A percentile compares a stretch with the other conserved stretches of the same genome.
Conservation (phyloP, 441 rosid genomes). For the Cnidoscolus chayamansa region DNA sequence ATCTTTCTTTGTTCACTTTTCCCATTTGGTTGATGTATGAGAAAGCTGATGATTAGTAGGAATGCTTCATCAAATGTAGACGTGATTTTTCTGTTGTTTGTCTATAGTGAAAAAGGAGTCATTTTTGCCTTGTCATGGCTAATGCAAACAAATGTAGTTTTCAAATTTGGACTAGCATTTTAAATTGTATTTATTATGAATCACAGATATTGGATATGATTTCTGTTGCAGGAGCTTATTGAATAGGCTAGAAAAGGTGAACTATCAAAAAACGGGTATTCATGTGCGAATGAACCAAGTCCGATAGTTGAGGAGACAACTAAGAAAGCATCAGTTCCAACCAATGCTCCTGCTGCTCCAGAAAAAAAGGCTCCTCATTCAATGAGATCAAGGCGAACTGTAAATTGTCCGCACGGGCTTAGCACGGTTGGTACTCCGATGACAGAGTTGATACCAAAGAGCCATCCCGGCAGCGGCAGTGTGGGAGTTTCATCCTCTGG, state of each 20-base stretch:
- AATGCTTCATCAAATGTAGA: not conserved
- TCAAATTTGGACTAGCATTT: not conserved
- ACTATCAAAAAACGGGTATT: constrained; percentile 68
- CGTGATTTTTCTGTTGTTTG: not conserved
- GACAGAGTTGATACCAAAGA: too few species aligned
- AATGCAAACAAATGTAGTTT: not conserved
- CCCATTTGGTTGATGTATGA: not conserved
- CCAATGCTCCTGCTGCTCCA: constrained; percentile 38
- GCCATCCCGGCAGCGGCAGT: too few species aligned
- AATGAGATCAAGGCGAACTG: constrained; percentile 85
- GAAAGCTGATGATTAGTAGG: not conserved
- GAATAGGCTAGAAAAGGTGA: constrained; percentile 67
- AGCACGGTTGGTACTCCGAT: too few species aligned
- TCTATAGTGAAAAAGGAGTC: not conserved
- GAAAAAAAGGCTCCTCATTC: constrained; percentile 61
- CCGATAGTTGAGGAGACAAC: constrained; percentile 35
- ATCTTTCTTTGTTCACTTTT: not conserved
- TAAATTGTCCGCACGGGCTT: constrained; percentile 38
- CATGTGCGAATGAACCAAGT: constrained; percentile 64
- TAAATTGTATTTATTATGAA: not conserved
- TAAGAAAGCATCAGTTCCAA: constrained; percentile 39
- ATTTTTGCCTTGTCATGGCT: not conserved
- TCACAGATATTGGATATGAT: constrained; percentile 14
- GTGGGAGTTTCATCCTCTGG: too few species aligned
- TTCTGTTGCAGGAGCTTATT: constrained; percentile 61